Evolutionary conservation across 2,329 filamentous ascomycete species (phyloP).

Genomic region (Paraphaeosphaeria minitans): DNA sequence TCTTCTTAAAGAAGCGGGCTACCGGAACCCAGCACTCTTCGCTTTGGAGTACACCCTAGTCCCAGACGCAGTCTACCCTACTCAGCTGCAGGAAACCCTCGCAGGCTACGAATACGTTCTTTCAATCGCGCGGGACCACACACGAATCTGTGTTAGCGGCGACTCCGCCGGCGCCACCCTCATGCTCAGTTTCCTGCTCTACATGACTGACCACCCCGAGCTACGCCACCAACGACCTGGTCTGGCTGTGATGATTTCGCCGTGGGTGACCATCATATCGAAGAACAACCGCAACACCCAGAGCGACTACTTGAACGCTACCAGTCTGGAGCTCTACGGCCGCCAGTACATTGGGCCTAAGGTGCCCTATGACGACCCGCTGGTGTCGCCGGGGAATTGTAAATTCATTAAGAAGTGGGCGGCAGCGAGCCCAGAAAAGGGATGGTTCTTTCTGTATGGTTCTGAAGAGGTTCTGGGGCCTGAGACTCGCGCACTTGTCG

Average conservation of each 20-base stretch:
- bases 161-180: conserved; percentile 81
- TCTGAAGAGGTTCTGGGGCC: conserved; percentile 77
- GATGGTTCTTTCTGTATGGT: conserved; percentile 74
- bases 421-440: conserved; percentile 67
- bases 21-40: conserved; percentile 77
- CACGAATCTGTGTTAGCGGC: conserved; percentile 72
- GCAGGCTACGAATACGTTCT: conserved; percentile 74
- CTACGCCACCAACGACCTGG: conserved; percentile 57
- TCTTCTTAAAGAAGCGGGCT: conserved; percentile 68
- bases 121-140: conserved; percentile 61
- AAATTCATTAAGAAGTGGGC: conserved; percentile 69
- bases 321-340: conserved; percentile 71
- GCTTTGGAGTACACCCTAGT: conserved; percentile 81
- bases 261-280: conserved; percentile 78
- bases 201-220: conserved; percentile 60
- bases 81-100: conserved; percentile 71
- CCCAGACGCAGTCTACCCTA: conserved; percentile 73
- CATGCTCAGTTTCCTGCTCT: conserved; percentile 72
- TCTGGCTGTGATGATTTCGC: conserved; percentile 76
- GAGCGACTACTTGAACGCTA: conserved; percentile 75
- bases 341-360: conserved; percentile 67
- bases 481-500: conserved; percentile 68
- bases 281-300: conserved; percentile 68
- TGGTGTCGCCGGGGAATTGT: conserved; percentile 74
- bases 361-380: conserved; percentile 57